A percentile compares a stretch with the other conserved stretches of the same genome.
These are phyloP conservation scores for Coemansia guatemalensis DNA, from an alignment of 192 early-diverging fungal genomes.

Conservation along the genomic window DNA sequence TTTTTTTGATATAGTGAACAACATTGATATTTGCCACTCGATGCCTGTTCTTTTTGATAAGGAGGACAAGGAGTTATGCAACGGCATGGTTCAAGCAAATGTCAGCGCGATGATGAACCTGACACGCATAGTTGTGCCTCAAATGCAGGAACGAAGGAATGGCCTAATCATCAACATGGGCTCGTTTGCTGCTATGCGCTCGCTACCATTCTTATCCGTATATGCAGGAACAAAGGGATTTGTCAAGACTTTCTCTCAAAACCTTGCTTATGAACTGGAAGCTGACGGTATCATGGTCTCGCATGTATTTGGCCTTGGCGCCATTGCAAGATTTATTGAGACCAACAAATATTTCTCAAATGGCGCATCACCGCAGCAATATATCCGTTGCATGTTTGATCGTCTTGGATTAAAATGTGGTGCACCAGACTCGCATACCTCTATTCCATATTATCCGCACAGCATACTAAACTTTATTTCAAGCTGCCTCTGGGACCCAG, in stretches of 20 bases:
- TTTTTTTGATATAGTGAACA: slow-evolving; percentile 67
- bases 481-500: slow-evolving; percentile 31
- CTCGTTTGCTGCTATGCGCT: slow-evolving; percentile 79
- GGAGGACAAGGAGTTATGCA: slow-evolving; percentile 60
- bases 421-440: slow-evolving; percentile 36
- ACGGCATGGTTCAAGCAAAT: slow-evolving; percentile 83
- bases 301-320: slow-evolving; percentile 82
- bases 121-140: slow-evolving; percentile 74
- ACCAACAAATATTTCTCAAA: slow-evolving; percentile 68
- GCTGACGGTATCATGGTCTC: slow-evolving; percentile 29
- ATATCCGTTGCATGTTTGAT: slow-evolving; percentile 67
- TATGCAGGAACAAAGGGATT: slow-evolving; percentile 92
- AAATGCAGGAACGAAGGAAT: slow-evolving; percentile 67
- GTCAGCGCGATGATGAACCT: slow-evolving; percentile 75
- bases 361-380: slow-evolving; percentile 73
- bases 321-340: slow-evolving; percentile 87
- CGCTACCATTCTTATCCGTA: slow-evolving; percentile 77
- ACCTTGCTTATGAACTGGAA: slow-evolving; percentile 38
- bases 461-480: slow-evolving; percentile 32
- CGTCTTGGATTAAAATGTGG: slow-evolving; percentile 65
- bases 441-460: slow-evolving; percentile 39
- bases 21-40: slow-evolving; percentile 85
- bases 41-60: slow-evolving; percentile 84
- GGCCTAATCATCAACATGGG: slow-evolving; percentile 91
- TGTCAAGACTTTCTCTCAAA: slow-evolving; percentile 53